phyloP scores from a whole-genome alignment of 345 rosid species.

The Lumnitzera littorea region DNA sequence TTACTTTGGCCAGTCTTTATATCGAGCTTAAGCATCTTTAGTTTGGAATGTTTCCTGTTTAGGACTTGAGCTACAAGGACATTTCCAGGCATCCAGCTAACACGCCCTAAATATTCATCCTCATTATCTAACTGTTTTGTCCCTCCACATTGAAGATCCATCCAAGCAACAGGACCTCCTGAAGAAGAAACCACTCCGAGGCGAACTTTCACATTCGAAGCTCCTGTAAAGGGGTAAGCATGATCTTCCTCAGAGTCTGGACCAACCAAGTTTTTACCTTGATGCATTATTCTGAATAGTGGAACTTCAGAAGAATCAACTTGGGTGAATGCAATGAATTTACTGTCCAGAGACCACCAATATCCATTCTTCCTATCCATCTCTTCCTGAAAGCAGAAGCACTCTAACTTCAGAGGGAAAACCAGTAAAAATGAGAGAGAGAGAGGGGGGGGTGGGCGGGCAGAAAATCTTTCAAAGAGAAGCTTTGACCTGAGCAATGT shows the following conservation, averaged over 20 bases:
- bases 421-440: not conserved
- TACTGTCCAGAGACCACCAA: slow-evolving; percentile 98
- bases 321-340: slow-evolving; percentile 71
- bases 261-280: slow-evolving; percentile 76
- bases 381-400: slow-evolving; percentile 60
- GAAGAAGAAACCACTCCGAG: slow-evolving; percentile 79
- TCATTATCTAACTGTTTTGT: slow-evolving; percentile 27
- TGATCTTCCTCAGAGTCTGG: slow-evolving; percentile 85
- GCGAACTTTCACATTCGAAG: slow-evolving; percentile 72
- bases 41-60: slow-evolving; percentile 62
- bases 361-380: slow-evolving; percentile 94
- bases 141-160: slow-evolving; percentile 84
- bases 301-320: slow-evolving; percentile 75
- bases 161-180: slow-evolving; percentile 75
- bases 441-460: not conserved
- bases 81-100: slow-evolving; percentile 79
- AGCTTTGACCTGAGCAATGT: slow-evolving; percentile 74
- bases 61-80: slow-evolving; percentile 64
- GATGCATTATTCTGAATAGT: slow-evolving; percentile 92
- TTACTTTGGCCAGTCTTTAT: slow-evolving; percentile 60
- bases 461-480: slow-evolving; percentile 13
- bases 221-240: slow-evolving; percentile 94
- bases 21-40: slow-evolving; percentile 63
- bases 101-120: slow-evolving; percentile 83
- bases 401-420: slow-evolving; percentile 3